Percentiles rank a stretch among this genome's conserved stretches.
Evolutionary conservation across 306 rosid genomes (phyloP).

Genomic region (Cucumis melo): DNA sequence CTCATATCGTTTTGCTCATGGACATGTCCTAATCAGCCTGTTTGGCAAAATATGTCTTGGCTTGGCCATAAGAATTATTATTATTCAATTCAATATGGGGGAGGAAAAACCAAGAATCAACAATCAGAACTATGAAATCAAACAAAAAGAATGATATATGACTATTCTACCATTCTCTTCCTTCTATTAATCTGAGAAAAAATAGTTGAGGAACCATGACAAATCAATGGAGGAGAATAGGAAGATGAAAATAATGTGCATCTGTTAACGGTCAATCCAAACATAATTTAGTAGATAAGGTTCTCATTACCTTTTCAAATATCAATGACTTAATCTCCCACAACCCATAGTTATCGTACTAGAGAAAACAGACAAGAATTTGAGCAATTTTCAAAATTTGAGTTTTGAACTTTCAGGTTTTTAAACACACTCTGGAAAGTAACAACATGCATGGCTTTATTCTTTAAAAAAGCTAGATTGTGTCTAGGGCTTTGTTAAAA

Average conservation of each 20-base stretch:
- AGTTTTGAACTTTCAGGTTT: neutral
- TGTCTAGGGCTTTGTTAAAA: neutral
- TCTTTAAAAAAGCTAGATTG: neutral
- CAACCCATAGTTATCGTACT: neutral
- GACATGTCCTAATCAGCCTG: conserved; percentile 33
- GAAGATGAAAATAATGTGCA: neutral
- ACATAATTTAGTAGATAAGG: neutral
- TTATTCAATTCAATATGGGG: neutral
- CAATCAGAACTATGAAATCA: conserved; percentile 1
- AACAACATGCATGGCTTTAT: neutral
- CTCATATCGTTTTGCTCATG: conserved; percentile 57
- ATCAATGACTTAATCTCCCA: neutral
- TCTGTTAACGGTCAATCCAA: neutral
- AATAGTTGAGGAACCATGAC: neutral
- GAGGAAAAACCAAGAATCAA: neutral
- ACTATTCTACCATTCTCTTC: neutral
- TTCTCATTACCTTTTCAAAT: neutral
- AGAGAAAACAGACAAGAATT: neutral
- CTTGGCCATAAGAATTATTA: neutral
- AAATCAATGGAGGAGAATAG: neutral
- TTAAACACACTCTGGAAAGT: neutral
- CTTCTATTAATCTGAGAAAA: neutral
- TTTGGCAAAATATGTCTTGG: conserved; percentile 24
- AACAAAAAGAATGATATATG: neutral
- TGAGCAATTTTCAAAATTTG: neutral